phyloP scores from a whole-genome alignment of 2,329 filamentous ascomycete species.

The Lachnellula arida region DNA sequence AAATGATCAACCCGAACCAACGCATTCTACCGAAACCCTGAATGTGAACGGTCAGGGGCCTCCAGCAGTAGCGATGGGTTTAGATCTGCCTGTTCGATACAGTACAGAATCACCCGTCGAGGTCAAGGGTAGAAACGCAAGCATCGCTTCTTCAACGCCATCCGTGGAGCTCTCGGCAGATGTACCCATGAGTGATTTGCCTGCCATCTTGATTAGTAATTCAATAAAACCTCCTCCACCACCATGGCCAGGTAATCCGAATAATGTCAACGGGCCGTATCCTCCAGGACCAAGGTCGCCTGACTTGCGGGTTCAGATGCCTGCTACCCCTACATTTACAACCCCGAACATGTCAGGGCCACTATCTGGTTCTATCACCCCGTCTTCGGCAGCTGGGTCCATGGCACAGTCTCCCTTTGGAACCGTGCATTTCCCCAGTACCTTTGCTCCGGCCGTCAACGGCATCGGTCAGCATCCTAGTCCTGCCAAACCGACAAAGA shows the following conservation, averaged over 20 bases:
- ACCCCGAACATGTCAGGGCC: slow-evolving; percentile 33
- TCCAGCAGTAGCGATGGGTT: slow-evolving; percentile 22
- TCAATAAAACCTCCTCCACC: slow-evolving; percentile 30
- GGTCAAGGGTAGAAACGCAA: slow-evolving; percentile 19
- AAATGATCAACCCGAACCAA: slow-evolving; percentile 4
- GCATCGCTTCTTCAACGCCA: slow-evolving; percentile 24
- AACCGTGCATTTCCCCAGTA: slow-evolving; percentile 36
- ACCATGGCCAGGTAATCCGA: slow-evolving; percentile 23
- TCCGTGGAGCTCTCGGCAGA: slow-evolving; percentile 24
- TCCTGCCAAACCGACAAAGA: slow-evolving; percentile 56
- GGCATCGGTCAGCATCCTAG: slow-evolving; percentile 47
- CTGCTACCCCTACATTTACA: slow-evolving; percentile 48
- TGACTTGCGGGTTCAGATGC: slow-evolving; percentile 46
- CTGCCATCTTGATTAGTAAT: slow-evolving; percentile 15
- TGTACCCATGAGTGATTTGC: slow-evolving; percentile 26
- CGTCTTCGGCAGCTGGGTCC: slow-evolving; percentile 42
- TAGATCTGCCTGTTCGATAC: slow-evolving; percentile 15
- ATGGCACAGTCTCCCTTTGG: slow-evolving; percentile 48
- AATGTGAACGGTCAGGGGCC: slow-evolving; percentile 11
- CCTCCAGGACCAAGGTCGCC: slow-evolving; percentile 17
- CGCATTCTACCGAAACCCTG: slow-evolving; percentile 10
- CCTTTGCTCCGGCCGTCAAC: slow-evolving; percentile 42
- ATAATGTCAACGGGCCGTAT: neutral
- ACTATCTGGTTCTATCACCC: slow-evolving; percentile 36
- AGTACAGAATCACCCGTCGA: slow-evolving; percentile 22